Percentiles rank a stretch among this genome's conserved stretches.
phyloP scores from a whole-genome alignment of 2,329 filamentous ascomycete genomes.

The Verticillium albo-atrum region DNA sequence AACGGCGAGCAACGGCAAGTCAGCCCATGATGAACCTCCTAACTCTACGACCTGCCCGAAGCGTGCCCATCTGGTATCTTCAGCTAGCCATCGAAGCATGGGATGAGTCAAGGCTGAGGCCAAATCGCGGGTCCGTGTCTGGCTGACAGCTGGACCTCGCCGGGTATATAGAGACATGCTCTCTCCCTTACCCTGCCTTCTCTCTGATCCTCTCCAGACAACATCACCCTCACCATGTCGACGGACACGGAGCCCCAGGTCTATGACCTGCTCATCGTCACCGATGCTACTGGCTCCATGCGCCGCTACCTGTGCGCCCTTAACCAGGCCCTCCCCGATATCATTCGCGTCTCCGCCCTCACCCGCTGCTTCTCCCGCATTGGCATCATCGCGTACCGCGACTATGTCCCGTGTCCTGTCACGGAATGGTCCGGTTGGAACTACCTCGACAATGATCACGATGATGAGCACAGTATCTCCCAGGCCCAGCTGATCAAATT shows the following conservation, averaged over 20 bases:
- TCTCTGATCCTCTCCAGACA: not conserved
- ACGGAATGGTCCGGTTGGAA: conserved; percentile 48
- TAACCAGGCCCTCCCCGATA: conserved; percentile 41
- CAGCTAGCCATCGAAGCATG: not conserved
- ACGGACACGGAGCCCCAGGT: conserved; percentile 1
- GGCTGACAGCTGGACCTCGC: not conserved
- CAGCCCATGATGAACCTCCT: not conserved
- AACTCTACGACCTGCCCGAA: not conserved
- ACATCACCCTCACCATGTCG: not conserved
- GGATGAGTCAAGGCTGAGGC: not conserved
- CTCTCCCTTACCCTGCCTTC: not conserved
- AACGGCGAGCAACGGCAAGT: not conserved
- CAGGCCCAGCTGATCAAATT: conserved; percentile 30
- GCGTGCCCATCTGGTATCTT: not conserved
- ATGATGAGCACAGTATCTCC: conserved; percentile 11
- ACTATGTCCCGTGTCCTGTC: conserved; percentile 31
- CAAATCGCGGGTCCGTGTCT: not conserved
- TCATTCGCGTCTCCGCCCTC: conserved; percentile 42
- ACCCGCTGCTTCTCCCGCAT: conserved; percentile 46
- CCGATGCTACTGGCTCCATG: conserved; percentile 44
- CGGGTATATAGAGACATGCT: not conserved
- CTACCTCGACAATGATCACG: conserved; percentile 6
- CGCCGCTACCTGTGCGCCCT: conserved; percentile 35
- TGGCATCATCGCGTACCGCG: conserved; percentile 45
- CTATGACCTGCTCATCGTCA: conserved; percentile 41